Percentiles rank a stretch among this genome's conserved stretches.
Conservation (phyloP, 306 rosid genomes). For the Canavalia ensiformis region DNA sequence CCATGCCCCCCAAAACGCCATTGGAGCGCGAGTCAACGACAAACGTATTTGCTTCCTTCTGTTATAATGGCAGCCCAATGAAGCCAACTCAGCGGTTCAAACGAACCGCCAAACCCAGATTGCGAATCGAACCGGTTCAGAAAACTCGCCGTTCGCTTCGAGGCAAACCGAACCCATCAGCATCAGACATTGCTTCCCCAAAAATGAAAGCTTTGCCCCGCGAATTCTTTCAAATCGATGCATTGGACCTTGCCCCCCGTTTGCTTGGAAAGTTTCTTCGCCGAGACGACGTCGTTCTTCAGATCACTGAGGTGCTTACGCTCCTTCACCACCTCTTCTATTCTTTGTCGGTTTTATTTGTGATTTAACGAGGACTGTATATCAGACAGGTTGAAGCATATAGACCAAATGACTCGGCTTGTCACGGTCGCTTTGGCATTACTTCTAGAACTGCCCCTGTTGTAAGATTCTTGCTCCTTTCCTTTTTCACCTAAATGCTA, state of each 20-base stretch:
- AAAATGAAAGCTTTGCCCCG: conserved; percentile 60
- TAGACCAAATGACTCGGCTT: conserved; percentile 84
- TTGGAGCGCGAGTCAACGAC: conserved; percentile 20
- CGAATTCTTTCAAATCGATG: conserved; percentile 76
- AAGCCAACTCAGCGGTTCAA: conserved; percentile 64
- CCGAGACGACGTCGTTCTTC: conserved; percentile 87
- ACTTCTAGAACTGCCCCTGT: conserved; percentile 93
- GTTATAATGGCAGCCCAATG: conserved; percentile 53
- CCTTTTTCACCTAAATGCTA: not conserved
- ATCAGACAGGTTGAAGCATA: conserved; percentile 86
- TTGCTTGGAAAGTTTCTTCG: conserved; percentile 87
- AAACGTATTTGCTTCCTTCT: conserved; percentile 43
- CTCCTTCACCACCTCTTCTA: no score
- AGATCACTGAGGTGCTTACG: conserved; percentile 75
- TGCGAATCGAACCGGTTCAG: conserved; percentile 33
- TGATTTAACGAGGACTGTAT: conserved; percentile 35
- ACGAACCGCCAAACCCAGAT: conserved; percentile 58
- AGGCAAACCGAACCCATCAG: conserved; percentile 46
- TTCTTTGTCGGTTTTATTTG: not conserved
- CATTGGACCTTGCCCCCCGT: conserved; percentile 85
- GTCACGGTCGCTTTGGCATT: conserved; percentile 90
- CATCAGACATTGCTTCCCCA: conserved; percentile 25
- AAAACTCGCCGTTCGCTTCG: conserved; percentile 44
- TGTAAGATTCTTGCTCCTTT: conserved; percentile 59
- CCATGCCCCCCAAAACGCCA: conserved; percentile 16